phyloP scores from a whole-genome alignment of 2,329 filamentous ascomycete species.

The Sphaerostilbella broomeana region DNA sequence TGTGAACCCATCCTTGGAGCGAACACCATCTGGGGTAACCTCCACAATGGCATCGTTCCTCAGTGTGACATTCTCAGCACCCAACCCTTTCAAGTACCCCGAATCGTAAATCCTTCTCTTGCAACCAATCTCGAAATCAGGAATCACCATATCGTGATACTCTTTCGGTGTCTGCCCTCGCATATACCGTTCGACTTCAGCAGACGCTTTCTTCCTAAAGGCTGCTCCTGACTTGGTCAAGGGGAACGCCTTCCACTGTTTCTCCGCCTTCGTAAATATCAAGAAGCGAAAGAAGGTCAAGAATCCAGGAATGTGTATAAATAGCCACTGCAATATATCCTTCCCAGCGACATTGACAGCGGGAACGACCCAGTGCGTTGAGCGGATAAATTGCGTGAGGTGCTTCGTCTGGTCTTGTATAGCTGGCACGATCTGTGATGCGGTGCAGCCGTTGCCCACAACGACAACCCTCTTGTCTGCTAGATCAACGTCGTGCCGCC shows the following conservation, averaged over 20 bases:
- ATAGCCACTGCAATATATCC: conserved; percentile 24
- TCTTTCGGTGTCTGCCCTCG: conserved; percentile 44
- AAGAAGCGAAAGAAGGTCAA: conserved; percentile 34
- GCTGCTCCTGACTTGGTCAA: conserved; percentile 29
- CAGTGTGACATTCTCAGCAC: conserved; percentile 39
- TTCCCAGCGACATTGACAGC: conserved; percentile 21
- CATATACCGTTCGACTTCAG: conserved; percentile 35
- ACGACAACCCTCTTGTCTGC: conserved; percentile 42
- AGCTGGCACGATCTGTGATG: conserved; percentile 45
- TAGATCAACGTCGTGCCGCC: conserved; percentile 45
- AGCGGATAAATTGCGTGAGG: conserved; percentile 36
- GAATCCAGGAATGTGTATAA: conserved; percentile 42
- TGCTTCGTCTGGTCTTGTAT: conserved; percentile 31
- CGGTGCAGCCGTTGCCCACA: conserved; percentile 51
- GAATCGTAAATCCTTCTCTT: conserved; percentile 57
- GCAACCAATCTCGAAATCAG: conserved; percentile 56
- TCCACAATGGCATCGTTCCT: conserved; percentile 43
- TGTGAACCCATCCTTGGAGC: conserved; percentile 32
- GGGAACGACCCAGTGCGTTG: conserved; percentile 38
- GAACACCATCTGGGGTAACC: conserved; percentile 37
- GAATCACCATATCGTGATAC: conserved; percentile 56
- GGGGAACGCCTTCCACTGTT: conserved; percentile 30
- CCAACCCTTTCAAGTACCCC: conserved; percentile 46
- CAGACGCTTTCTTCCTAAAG: conserved; percentile 32
- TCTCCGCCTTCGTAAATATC: conserved; percentile 34